phyloP scores from a whole-genome alignment of 2,329 filamentous ascomycete genomes.

The Amesomyces nigricolor region DNA sequence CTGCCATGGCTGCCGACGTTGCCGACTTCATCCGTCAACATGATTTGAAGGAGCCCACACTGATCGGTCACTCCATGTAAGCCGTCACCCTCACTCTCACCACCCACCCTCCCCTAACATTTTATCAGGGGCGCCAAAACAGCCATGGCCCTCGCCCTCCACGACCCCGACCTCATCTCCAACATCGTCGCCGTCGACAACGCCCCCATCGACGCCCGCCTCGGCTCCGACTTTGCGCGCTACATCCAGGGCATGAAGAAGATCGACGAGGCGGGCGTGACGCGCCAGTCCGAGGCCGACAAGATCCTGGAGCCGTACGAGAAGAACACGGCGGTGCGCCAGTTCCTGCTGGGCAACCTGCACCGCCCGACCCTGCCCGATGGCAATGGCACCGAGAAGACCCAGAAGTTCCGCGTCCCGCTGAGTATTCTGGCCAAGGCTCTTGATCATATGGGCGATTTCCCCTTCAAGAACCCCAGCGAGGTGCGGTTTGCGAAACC shows the following conservation, averaged over 20 bases:
- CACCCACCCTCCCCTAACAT: background rate
- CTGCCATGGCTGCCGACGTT: slow-evolving; percentile 76
- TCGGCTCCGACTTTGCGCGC: slow-evolving; percentile 67
- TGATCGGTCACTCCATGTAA: slow-evolving; percentile 93
- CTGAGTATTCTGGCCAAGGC: slow-evolving; percentile 62
- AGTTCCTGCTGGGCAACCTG: slow-evolving; percentile 88
- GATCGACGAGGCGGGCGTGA: slow-evolving; percentile 64
- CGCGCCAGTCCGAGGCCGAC: slow-evolving; percentile 72
- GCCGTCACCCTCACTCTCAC: slow-evolving; percentile 21
- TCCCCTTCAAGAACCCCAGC: slow-evolving; percentile 75
- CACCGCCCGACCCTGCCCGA: slow-evolving; percentile 46
- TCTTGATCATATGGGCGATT: slow-evolving; percentile 75
- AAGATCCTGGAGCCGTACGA: slow-evolving; percentile 71
- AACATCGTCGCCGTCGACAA: slow-evolving; percentile 85
- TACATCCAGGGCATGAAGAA: slow-evolving; percentile 82
- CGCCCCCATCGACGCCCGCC: slow-evolving; percentile 73
- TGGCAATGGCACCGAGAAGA: slow-evolving; percentile 32
- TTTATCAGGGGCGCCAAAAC: slow-evolving; percentile 76
- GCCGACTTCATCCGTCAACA: slow-evolving; percentile 70
- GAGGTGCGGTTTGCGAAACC: slow-evolving; percentile 65
- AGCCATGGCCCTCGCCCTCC: slow-evolving; percentile 79
- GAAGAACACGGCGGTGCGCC: slow-evolving; percentile 63
- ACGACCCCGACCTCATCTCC: slow-evolving; percentile 59
- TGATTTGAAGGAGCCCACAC: slow-evolving; percentile 60
- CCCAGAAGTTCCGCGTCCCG: slow-evolving; percentile 73